Base-by-base conservation (phyloP, 129 eudicot species). In the Calendula officinalis region DNA sequence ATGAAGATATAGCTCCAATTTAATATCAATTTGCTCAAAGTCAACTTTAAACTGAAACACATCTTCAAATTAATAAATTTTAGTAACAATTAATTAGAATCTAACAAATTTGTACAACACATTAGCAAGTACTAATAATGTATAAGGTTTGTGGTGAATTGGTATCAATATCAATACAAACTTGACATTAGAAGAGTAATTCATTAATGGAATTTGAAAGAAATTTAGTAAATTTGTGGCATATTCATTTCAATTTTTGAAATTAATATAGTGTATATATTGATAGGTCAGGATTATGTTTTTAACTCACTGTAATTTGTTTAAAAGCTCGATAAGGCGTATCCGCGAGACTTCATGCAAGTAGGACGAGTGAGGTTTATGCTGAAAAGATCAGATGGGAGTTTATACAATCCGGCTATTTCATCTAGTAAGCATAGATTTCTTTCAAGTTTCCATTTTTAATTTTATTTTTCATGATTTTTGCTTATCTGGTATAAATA, bases 291-390 rank as follows among this genome's bases (percentile, higher is more conserved):
- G n/a, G n/a, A n/a, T n/a, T n/a, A n/a, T n/a, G n/a, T n/a, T n/a
- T 46, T 12, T 41, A 40, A 51, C 34, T 15, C 40, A 36, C 45
- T 70, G 41, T 7, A 43, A 66, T n/a, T 37, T 14, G 60, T 46
- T 62, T 51, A 67, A 61, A 66, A 88, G 95, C 57, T 59, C 47
- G 99, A 94, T 34, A 94, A 94, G 81, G 96, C 95, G 0, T 94
- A 94, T 73, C 95, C 99, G 8, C 81, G 99, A 49, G 99, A 94
- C 77, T 94, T 77, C 64, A 83, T 88, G 95, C 99, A 94, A 81
- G 67, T 81, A 73, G 99, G 99, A 53, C 85, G 99, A 61, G 92
- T 94, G 72, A 83, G 99, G 80, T 77, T 81, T 62, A 30, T 59
- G 79, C 85, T 94, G 74, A 94, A 83, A 75, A 77, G 73, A 68